A percentile compares a stretch with the other conserved stretches of the same genome.
phyloP scores from a whole-genome alignment of 352 stramenopile species.

The Pythium utonaiense region DNA sequence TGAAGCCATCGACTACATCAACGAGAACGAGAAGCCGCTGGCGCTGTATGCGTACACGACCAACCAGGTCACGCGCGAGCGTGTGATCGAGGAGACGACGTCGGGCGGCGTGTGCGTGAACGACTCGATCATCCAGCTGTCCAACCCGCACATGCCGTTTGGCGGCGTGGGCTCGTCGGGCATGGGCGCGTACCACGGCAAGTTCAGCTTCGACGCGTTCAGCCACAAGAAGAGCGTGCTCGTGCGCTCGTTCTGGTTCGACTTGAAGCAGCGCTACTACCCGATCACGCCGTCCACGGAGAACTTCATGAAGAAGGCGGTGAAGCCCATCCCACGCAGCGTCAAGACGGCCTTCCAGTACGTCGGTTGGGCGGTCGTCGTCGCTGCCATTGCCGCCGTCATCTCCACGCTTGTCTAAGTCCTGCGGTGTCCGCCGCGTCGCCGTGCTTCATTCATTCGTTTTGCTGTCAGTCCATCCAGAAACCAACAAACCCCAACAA shows the following conservation, averaged over 20 bases:
- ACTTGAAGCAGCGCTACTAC: slow-evolving; percentile 58
- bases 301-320: slow-evolving; percentile 15
- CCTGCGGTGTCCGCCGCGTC: too few relatives aligned
- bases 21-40: slow-evolving; percentile 47
- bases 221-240: slow-evolving; percentile 57
- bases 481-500: neutral
- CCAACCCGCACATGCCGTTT: slow-evolving; percentile 50
- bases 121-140: slow-evolving; percentile 57
- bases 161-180: slow-evolving; percentile 59
- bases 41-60: slow-evolving; percentile 17
- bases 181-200: slow-evolving; percentile 55
- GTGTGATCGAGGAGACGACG: slow-evolving; percentile 23
- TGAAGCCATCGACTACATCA: slow-evolving; percentile 21
- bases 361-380: slow-evolving; percentile 25
- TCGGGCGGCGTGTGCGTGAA: slow-evolving; percentile 51
- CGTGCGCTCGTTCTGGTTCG: slow-evolving; percentile 47
- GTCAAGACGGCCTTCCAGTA: slow-evolving; percentile 32
- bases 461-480: too few relatives aligned
- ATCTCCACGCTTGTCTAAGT: slow-evolving; percentile 7
- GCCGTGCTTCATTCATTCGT: too few relatives aligned
- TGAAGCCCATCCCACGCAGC: slow-evolving; percentile 35
- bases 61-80: slow-evolving; percentile 39
- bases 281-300: slow-evolving; percentile 35
- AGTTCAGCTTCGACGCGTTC: slow-evolving; percentile 49
- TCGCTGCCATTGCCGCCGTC: slow-evolving; percentile 27